These are phyloP conservation scores for Chalciporus sphaerocephalus DNA, from an alignment of 768 basidiomycete species.

Conservation along the genomic window DNA sequence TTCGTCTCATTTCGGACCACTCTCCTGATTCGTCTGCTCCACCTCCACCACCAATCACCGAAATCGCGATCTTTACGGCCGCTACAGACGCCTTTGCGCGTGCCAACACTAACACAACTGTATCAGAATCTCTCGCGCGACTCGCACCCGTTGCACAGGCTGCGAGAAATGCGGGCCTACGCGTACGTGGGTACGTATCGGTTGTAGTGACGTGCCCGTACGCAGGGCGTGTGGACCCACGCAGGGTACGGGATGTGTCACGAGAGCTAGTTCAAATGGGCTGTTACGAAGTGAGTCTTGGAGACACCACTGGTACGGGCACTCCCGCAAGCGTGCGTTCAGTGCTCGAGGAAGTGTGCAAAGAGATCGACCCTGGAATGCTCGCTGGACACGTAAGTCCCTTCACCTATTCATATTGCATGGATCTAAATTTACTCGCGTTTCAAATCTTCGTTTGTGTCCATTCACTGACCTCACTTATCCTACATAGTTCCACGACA, in stretches of 20 bases:
- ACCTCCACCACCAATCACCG: conserved; percentile 58
- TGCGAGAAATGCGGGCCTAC: conserved; percentile 58
- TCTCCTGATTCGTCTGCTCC: conserved; percentile 26
- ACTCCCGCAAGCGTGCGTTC: conserved; percentile 62
- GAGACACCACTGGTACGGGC: conserved; percentile 88
- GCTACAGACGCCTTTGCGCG: conserved; percentile 83
- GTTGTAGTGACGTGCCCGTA: conserved; percentile 84
- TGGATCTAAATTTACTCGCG: too few relatives aligned
- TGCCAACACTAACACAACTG: conserved; percentile 79
- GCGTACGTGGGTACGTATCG: conserved; percentile 83
- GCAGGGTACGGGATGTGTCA: conserved; percentile 62
- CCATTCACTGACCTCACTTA: not conserved
- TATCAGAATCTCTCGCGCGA: conserved; percentile 63
- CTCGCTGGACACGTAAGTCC: conserved; percentile 59
- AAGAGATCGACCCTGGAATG: conserved; percentile 52
- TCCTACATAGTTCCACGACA: conserved; percentile 74
- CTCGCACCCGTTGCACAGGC: conserved; percentile 57
- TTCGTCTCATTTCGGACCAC: conserved; percentile 40
- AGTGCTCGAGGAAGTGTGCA: conserved; percentile 69
- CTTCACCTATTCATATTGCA: conserved; percentile 27
- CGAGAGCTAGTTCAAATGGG: conserved; percentile 80
- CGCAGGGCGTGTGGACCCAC: conserved; percentile 68
- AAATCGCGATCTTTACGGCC: conserved; percentile 86
- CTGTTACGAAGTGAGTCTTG: conserved; percentile 88
- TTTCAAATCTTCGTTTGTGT: not conserved